Percentiles rank a stretch among this genome's conserved stretches.
phyloP scores from a whole-genome alignment of 2,329 filamentous ascomycete genomes.

The Paecilomyces niveus region DNA sequence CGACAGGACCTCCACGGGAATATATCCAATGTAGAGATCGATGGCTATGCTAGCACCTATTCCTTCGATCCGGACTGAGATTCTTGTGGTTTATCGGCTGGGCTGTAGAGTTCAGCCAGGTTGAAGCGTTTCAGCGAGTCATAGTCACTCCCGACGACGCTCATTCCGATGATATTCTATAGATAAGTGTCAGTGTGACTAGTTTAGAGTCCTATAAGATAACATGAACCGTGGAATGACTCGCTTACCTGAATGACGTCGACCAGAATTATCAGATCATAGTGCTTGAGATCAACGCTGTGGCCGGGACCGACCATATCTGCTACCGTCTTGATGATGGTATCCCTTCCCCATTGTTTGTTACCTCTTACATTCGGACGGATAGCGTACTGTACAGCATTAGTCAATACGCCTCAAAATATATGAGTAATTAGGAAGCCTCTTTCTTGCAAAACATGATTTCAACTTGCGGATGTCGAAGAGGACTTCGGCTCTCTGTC shows the following conservation, averaged over 20 bases:
- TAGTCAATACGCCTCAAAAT: slow-evolving; percentile 1
- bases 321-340: slow-evolving; percentile 55
- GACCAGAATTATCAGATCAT: slow-evolving; percentile 55
- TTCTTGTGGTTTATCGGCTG: slow-evolving; percentile 27
- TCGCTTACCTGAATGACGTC: slow-evolving; percentile 52
- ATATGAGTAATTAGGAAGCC: background rate
- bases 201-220: background rate
- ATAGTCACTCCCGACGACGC: slow-evolving; percentile 53
- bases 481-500: too few species aligned
- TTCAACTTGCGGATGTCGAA: background rate
- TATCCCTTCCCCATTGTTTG: slow-evolving; percentile 48
- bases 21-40: background rate
- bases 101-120: slow-evolving; percentile 54
- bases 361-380: slow-evolving; percentile 56
- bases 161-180: slow-evolving; percentile 58
- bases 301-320: slow-evolving; percentile 51
- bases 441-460: background rate
- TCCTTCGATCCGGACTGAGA: background rate
- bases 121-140: slow-evolving; percentile 58
- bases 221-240: background rate
- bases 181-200: background rate
- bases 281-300: slow-evolving; percentile 53
- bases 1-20: background rate
- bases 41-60: background rate
- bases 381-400: slow-evolving; percentile 50